Evolutionary conservation across 371 early-diverging fungal genomes (phyloP), one percentile per base, ranked within the genome.

Genomic region (Umbelopsis sp.): DNA sequence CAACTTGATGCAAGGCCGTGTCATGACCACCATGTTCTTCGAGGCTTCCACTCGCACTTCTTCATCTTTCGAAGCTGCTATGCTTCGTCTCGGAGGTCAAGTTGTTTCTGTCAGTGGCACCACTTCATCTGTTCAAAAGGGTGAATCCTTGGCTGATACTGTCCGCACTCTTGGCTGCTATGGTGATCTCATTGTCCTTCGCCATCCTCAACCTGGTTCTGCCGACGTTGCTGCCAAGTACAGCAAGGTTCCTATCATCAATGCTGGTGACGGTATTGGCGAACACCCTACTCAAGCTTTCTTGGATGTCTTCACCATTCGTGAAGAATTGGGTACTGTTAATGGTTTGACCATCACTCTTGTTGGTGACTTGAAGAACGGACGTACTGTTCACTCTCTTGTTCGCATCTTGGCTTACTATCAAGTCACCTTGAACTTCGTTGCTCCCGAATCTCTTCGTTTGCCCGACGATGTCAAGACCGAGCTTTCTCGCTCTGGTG

Each of bases 271-370:
- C 77, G 99, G 99, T 72, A 86, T 91, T 64, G 98, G 99, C 50
- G 99, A 97, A 84, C 99, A 99, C 81, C 99, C 99, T 37, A 95
- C 97, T 22, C 99, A 98, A 81, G 99, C 98, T 52, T 93, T 97
- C 89, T 86, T 99, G 68, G 99, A 99, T 79, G 87, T 91, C 22
- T 99, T 93, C 75, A 97, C 97, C 18, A 95, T 95, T 71, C 92
- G 96, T 83, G 93, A 93, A 84, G 93, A 92, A 76, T 80, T 94
- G 20, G 97, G 98, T 72, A 96, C 97, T n/a, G 96, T 97, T 66
- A 97, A 97, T 79, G 97, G 97, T 3, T 83, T 99, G 66, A 95
- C 93, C 18, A 90, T 99, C 66, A 97, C 97, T 18, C 73, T 99
- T 71, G 96, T 99, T 51, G 99, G 97, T 69, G 99, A 97, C 78